Evolutionary conservation across 805 yeast species (phyloP).

Genomic region (Yamadazyma philogaea): DNA sequence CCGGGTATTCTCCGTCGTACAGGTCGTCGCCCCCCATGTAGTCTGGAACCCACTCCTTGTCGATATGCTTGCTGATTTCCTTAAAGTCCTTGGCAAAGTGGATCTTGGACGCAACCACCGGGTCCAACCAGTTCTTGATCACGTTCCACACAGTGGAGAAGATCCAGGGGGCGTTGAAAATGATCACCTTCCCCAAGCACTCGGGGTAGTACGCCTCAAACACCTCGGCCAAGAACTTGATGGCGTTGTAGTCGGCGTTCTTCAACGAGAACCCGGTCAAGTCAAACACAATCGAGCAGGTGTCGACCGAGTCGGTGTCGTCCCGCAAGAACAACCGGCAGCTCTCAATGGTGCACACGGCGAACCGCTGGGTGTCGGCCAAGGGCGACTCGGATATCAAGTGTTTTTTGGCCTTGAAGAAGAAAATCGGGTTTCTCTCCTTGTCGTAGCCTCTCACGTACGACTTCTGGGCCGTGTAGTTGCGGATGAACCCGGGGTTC

Average conservation of each 20-base stretch:
- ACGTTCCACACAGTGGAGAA: slow-evolving; percentile 90
- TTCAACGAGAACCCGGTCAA: slow-evolving; percentile 80
- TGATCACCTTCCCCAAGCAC: slow-evolving; percentile 75
- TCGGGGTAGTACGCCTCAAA: slow-evolving; percentile 98
- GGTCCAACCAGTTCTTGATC: slow-evolving; percentile 88
- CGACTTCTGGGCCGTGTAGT: slow-evolving; percentile 67
- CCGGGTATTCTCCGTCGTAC: slow-evolving; percentile 64
- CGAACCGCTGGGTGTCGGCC: slow-evolving; percentile 71
- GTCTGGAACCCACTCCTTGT: slow-evolving; percentile 57
- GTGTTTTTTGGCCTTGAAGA: slow-evolving; percentile 78
- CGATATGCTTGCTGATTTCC: slow-evolving; percentile 66
- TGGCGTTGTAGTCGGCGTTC: slow-evolving; percentile 91
- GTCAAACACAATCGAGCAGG: slow-evolving; percentile 72
- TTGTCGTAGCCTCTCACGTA: slow-evolving; percentile 71
- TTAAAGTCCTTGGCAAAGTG: slow-evolving; percentile 69
- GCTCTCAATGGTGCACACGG: slow-evolving; percentile 74
- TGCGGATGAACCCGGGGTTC: slow-evolving; percentile 47
- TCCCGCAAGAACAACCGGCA: slow-evolving; percentile 64
- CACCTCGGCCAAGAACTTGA: slow-evolving; percentile 81
- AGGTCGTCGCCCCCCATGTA: slow-evolving; percentile 72
- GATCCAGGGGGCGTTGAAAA: slow-evolving; percentile 96
- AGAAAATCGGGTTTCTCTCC: slow-evolving; percentile 73
- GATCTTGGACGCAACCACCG: slow-evolving; percentile 73
- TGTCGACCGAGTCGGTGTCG: slow-evolving; percentile 63
- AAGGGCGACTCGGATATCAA: slow-evolving; percentile 49